Conservation (phyloP, 129 eudicot genomes). For the Calendula officinalis region DNA sequence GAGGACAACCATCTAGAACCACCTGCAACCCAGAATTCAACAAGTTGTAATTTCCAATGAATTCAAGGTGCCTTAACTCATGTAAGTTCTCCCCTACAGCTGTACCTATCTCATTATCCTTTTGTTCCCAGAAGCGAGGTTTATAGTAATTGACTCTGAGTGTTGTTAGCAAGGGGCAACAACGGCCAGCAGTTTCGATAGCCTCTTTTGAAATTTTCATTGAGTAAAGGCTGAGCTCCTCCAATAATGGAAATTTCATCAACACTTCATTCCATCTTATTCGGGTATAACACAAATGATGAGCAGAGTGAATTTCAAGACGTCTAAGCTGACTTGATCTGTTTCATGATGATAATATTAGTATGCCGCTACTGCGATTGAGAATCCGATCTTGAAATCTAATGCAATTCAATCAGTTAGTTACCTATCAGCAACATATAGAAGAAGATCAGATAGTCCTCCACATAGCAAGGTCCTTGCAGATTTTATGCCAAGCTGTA, state of each 20-base stretch:
- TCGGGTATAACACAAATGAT: not conserved
- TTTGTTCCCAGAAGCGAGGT: too few relatives aligned
- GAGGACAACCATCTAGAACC: conserved; percentile 7
- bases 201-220: not conserved
- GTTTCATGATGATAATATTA: too few relatives aligned
- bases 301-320: not conserved
- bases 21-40: not conserved
- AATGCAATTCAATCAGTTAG: too few relatives aligned
- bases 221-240: conserved; percentile 1
- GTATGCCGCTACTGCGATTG: too few relatives aligned
- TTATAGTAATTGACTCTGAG: not conserved
- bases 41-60: not conserved
- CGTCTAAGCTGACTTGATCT: conserved; percentile 5
- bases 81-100: not conserved
- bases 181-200: not conserved
- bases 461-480: too few relatives aligned
- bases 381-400: too few relatives aligned
- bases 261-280: not conserved
- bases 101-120: not conserved
- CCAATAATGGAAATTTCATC: conserved; percentile 2
- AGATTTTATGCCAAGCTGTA: too few relatives aligned
- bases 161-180: conserved; percentile 5
- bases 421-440: too few relatives aligned
- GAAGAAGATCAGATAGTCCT: too few relatives aligned
- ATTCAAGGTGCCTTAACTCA: not conserved